Evolutionary conservation across 1,284 basidiomycete genomes (phyloP), one percentile per base, ranked within the genome.

Genomic region (Apiotrichum gamsii): DNA sequence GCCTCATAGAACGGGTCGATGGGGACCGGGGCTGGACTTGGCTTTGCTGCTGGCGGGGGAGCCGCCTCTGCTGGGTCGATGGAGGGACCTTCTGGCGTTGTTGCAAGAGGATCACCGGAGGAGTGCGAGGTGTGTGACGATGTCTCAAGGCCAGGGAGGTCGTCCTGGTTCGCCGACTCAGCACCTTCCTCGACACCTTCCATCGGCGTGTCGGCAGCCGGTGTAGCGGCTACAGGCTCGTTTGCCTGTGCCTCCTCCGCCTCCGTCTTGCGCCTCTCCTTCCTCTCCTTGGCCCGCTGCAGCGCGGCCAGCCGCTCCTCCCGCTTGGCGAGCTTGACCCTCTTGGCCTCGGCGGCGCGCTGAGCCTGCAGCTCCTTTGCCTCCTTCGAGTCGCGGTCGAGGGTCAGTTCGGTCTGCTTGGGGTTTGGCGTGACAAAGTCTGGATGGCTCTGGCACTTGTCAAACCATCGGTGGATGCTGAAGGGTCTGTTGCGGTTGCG

Each of bases 401-500:
- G 19, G 1, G 60, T 57, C 14, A 54, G 40, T 20, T 60, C 64
- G 14, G 54, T 41, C 39, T 67, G 61, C 42, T 67, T 67, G 1
- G 67, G 65, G 23, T 59, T 61, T 8, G 65, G 68, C 34, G 61
- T 68, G 21, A 45, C 42, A 46, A 55, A 70, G 25, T 57, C 60
- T 24, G 51, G 43, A 29, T 59, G 48, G 62, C 86, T 90, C 28
- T 59, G 45, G 62, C 86, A 90, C n/a, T 90, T 77, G 59, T 87
- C 83, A 3, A 79, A 82, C 90, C 90, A 93, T 64, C 91, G 87
- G 49, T 87, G 81, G 21, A 91, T 80, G 52, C 82, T 85, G 77
- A 90, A 80, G 16, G 80, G 66, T 1, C 60, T 41, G 16, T 51
- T 74, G 59, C 83, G 84, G 52, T 87, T 82, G 67, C 87, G 89